These are phyloP conservation scores for Dactylellina drechsleri DNA, from an alignment of 2,329 filamentous ascomycete species.

Conservation along the genomic window DNA sequence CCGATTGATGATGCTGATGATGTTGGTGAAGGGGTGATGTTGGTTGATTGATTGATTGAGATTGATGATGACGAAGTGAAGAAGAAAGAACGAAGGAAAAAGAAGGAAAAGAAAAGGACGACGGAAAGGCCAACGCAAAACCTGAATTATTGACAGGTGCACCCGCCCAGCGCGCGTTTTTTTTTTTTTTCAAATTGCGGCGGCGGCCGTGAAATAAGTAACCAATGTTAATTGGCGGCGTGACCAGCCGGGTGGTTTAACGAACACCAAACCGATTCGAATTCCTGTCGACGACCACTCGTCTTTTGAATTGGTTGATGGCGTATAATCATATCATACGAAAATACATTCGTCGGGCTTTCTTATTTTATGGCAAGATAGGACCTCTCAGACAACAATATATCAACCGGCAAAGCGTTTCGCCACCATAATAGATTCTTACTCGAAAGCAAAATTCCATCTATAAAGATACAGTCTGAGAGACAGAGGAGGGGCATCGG, in stretches of 20 bases:
- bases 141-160: neutral
- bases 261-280: no score
- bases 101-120: slow-evolving; percentile 8
- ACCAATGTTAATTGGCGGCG: slow-evolving; percentile 8
- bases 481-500: neutral
- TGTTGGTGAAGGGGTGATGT: slow-evolving; percentile 22
- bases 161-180: neutral
- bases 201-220: neutral
- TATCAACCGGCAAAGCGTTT: no score
- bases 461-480: no score
- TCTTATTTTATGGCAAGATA: no score
- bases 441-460: no score
- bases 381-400: no score
- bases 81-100: slow-evolving; percentile 26
- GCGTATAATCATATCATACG: no score
- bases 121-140: neutral
- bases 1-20: slow-evolving; percentile 22
- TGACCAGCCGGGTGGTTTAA: slow-evolving; percentile 24
- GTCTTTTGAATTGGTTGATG: no score
- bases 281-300: no score
- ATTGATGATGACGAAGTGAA: slow-evolving; percentile 31
- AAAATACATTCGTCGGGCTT: no score
- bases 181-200: neutral
- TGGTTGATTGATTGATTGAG: slow-evolving; percentile 26
- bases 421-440: no score